Base-by-base conservation (phyloP, 179 eudicot species). In the Actinidia arguta region DNA sequence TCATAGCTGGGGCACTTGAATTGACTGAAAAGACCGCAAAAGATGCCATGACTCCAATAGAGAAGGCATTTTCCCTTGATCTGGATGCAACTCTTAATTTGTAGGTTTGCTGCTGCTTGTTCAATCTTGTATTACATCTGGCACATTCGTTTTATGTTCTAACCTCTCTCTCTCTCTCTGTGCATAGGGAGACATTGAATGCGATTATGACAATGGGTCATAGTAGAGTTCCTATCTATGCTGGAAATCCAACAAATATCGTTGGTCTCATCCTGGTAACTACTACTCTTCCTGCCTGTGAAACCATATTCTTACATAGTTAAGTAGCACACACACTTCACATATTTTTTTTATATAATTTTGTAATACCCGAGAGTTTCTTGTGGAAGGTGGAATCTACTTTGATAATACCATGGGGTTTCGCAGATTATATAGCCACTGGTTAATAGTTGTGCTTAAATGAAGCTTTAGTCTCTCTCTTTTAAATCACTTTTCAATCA, bases 41-140 rank as follows among this genome's bases (percentile, higher is more conserved):
- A 88, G 99, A 96, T 90, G 99, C 99, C 62, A 94, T 96, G 99
- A 96, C 98, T 48, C 93, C 92, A 55, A 96, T 96, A 83, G 85
- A 93, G 83, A 94, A 94, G 93, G 98, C 99, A 88, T 96, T 96
- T 89, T 92, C 98, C 90, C 93, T 96, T 93, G 99, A 96, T 93
- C 92, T 96, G 87, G 96, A 96, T 90, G 97, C 95, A 90, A 95
- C 87, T 90, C 97, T 96, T 91, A 90, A 87, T 89, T 92, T 94
- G 99, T 96, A 95, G 90, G 97, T 93, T 31, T 83, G 85, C 86
- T 50, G 79, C 85, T 87, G 80, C 74, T 83, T 83, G 59, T 88
- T 78, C 59, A 62, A 79, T 82, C 85, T 73, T 50, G 80, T 63
- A 20, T 76, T 75, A 69, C 74, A 50, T 39, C 70, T 81, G 68